phyloP scores from a whole-genome alignment of 1,284 basidiomycete genomes.

The Austroboletus novae-zelandiae region DNA sequence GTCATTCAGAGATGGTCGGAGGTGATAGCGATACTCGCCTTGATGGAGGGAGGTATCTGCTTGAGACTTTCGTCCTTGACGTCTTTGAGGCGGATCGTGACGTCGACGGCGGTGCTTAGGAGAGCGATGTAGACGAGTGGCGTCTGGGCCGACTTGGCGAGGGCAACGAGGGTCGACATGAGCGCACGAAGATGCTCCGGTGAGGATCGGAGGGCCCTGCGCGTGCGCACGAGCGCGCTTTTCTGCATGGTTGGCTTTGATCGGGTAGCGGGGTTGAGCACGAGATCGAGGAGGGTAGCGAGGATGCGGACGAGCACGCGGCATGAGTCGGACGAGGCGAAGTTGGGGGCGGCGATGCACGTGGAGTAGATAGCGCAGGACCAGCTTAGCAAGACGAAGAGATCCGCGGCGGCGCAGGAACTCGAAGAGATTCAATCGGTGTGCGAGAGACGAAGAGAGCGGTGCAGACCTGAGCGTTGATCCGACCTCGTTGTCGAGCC shows the following conservation, averaged over 20 bases:
- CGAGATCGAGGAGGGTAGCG: conserved; percentile 58
- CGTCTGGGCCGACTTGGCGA: conserved; percentile 47
- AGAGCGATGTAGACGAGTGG: conserved; percentile 52
- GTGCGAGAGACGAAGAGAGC: conserved; percentile 4
- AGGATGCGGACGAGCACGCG: conserved; percentile 49
- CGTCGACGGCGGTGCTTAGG: conserved; percentile 60
- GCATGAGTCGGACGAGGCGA: conserved; percentile 43
- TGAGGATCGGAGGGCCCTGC: conserved; percentile 62
- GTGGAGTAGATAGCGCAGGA: conserved; percentile 61
- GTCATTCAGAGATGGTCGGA: not conserved
- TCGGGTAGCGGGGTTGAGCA: conserved; percentile 47
- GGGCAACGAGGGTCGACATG: conserved; percentile 48
- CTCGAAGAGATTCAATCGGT: conserved; percentile 33
- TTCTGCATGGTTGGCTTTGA: conserved; percentile 61
- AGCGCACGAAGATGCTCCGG: conserved; percentile 46
- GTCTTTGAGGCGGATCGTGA: conserved; percentile 58
- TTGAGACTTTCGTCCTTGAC: conserved; percentile 40
- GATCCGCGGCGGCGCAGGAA: conserved; percentile 58
- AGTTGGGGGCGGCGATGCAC: conserved; percentile 37
- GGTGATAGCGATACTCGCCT: conserved; percentile 9
- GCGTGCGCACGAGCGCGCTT: conserved; percentile 55
- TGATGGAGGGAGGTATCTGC: conserved; percentile 19
- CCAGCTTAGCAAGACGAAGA: conserved; percentile 77
- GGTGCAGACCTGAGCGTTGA: conserved; percentile 48
- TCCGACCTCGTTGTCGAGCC: conserved; percentile 69